phyloP scores from a whole-genome alignment of 2,329 filamentous ascomycete genomes.

The Kalaharituber pfeilii region DNA sequence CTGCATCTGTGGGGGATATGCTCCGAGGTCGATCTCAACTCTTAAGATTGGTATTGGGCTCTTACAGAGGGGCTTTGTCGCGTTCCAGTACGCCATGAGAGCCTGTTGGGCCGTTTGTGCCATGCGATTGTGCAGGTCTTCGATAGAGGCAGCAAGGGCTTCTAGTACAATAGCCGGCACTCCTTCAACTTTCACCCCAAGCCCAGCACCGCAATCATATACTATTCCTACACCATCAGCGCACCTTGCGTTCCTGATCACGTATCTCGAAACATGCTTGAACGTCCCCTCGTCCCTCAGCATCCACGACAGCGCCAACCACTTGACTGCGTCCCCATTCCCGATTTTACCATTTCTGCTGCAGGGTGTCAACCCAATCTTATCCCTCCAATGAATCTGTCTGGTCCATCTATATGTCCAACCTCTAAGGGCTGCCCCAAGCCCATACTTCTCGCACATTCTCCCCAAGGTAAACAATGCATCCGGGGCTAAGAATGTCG shows the following conservation, averaged over 20 bases:
- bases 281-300: not conserved
- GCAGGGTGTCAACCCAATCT: no score
- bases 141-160: not conserved
- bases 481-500: not conserved
- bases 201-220: not conserved
- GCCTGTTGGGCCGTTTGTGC: not conserved
- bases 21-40: no score
- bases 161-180: not conserved
- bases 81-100: not conserved
- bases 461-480: not conserved
- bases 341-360: no score
- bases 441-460: not conserved
- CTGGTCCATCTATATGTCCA: not conserved
- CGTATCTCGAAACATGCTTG: not conserved
- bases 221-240: not conserved
- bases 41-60: no score
- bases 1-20: no score
- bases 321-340: not conserved
- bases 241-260: not conserved
- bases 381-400: not conserved
- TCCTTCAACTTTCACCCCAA: not conserved
- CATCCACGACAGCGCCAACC: not conserved
- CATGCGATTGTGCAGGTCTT: not conserved
- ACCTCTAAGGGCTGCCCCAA: not conserved
- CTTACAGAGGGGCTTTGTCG: no score